Conservation (phyloP, 2,329 filamentous ascomycete species). For the Cordyceps militaris region DNA sequence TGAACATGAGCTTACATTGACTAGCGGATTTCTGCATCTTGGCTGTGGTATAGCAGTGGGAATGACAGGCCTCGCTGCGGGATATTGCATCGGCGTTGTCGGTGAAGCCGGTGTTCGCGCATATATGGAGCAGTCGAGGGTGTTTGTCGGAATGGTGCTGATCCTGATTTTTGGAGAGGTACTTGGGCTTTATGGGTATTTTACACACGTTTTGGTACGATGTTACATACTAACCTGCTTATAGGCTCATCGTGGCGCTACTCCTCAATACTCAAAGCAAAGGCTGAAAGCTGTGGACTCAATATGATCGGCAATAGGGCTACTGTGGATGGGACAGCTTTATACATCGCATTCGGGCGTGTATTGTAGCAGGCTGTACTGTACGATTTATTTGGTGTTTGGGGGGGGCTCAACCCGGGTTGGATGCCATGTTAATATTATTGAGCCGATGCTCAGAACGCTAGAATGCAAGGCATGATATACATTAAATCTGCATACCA, state of each 20-base stretch:
- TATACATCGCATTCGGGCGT: neutral
- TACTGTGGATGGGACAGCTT: neutral
- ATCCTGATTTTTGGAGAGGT: slow-evolving; percentile 99
- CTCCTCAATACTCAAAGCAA: slow-evolving; percentile 85
- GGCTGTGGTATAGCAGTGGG: slow-evolving; percentile 86
- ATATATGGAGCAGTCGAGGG: slow-evolving; percentile 92
- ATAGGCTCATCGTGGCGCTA: slow-evolving; percentile 81
- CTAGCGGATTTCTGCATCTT: slow-evolving; percentile 85
- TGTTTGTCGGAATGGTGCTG: slow-evolving; percentile 97
- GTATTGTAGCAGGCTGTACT: neutral
- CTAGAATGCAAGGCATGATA: neutral
- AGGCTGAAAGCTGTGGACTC: slow-evolving; percentile 35
- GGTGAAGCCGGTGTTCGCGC: slow-evolving; percentile 89
- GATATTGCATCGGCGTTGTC: slow-evolving; percentile 93
- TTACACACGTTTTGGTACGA: slow-evolving; percentile 9
- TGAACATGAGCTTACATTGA: slow-evolving; percentile 16
- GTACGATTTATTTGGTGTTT: slow-evolving; percentile 1
- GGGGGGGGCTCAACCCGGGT: neutral
- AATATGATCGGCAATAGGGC: neutral
- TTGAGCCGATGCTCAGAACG: neutral
- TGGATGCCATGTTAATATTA: neutral
- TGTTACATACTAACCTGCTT: neutral
- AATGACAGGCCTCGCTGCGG: slow-evolving; percentile 84
- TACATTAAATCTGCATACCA: neutral
- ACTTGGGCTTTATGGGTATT: slow-evolving; percentile 89